Evolutionary conservation across 345 rosid species (phyloP), one percentile per base, ranked within the genome.

Genomic region (Linum usitatissimum): DNA sequence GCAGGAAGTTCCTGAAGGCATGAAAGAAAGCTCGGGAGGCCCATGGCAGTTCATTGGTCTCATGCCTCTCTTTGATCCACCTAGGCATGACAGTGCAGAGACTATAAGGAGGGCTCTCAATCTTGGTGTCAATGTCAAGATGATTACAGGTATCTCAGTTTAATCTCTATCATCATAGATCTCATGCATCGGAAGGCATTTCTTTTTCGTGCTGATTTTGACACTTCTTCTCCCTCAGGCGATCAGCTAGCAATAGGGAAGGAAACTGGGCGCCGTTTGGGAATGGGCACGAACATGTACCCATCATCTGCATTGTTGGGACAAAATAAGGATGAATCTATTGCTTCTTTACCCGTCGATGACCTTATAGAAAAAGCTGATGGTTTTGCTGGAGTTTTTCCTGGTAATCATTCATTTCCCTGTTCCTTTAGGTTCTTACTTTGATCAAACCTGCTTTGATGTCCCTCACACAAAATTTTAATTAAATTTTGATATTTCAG

Each of bases 351-450:
- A 68, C 97, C 97, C 6, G 64, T 93, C n/a, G 97, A 93, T 74
- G 99, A 93, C 76, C 84, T 93, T 67, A 93, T 93, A 42, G 99
- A 93, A 70, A 87, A 90, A 68, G 99, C 99, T 38, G 99, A 93
- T 82, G 99, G 99, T n/a, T 93, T 93, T 77, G 99, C 97, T 75
- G 99, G 99, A 15, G 97, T 93, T 63, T 93, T 93, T 71, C 99
- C 99, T 65, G 99, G 99, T 93, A 82, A 49, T 48, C 56, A 20
- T 31, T 71, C 55, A 28, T 42, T 18, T 34, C 18, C 14, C 34
- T 13, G 30, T 55, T 61, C 56, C 57, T 6, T 64, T 59, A 19
- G 36, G 66, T 30, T 42, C 28, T 34, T 56, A 45, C 6, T 61
- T 54, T 49, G 65, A 6, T 30, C 20, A n/a, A 23, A 34, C 39